These are phyloP conservation scores for Diaporthe caulivora DNA, from an alignment of 2,329 filamentous ascomycete species.

Conservation along the genomic window DNA sequence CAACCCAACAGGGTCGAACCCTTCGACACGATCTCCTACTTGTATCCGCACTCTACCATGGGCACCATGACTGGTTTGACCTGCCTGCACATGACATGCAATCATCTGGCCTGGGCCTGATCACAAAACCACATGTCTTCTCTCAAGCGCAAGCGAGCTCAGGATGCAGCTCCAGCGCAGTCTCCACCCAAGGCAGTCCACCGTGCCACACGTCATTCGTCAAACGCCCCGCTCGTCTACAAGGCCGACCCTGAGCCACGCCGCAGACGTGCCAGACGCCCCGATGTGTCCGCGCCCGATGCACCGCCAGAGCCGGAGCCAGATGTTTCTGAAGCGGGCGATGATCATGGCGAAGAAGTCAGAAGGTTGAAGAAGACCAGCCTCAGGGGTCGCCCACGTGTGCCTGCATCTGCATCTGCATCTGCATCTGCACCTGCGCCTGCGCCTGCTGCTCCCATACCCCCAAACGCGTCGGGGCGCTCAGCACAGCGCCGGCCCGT, in stretches of 20 bases:
- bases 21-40: background rate
- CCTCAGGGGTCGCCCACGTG: background rate
- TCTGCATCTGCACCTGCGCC: background rate
- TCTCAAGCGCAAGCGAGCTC: slow-evolving; percentile 49
- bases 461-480: slow-evolving; percentile 12
- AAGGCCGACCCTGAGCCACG: slow-evolving; percentile 47
- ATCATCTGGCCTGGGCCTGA: background rate
- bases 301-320: background rate
- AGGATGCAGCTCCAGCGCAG: slow-evolving; percentile 36
- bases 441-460: slow-evolving; percentile 19
- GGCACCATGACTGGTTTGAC: background rate
- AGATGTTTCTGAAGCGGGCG: background rate
- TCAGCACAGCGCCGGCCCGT: slow-evolving; percentile 37
- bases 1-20: background rate
- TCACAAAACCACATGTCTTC: slow-evolving; percentile 42
- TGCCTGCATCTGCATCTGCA: slow-evolving; percentile 3
- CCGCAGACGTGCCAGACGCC: slow-evolving; percentile 43
- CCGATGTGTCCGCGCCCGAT: slow-evolving; percentile 34
- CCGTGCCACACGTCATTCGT: slow-evolving; percentile 51
- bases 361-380: slow-evolving; percentile 1
- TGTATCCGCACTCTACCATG: background rate
- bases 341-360: background rate
- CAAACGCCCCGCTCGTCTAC: slow-evolving; percentile 49
- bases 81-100: background rate
- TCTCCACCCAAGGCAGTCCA: slow-evolving; percentile 33